These are phyloP conservation scores for Coccinonectria pachysandricola DNA, from an alignment of 2,329 filamentous ascomycete species.

Conservation along the genomic window DNA sequence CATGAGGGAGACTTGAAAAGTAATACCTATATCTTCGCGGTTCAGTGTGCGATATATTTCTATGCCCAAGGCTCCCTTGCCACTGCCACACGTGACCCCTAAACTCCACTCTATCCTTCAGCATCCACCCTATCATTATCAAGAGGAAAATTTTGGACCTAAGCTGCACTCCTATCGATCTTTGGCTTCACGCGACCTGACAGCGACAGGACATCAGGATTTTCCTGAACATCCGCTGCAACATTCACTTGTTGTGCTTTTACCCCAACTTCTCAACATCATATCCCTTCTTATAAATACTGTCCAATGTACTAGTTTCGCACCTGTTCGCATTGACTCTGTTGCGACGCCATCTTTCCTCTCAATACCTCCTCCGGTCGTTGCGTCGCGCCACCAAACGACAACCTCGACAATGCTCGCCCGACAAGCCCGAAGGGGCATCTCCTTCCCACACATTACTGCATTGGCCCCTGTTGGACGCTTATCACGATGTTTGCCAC, in stretches of 20 bases:
- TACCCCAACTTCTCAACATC: no score
- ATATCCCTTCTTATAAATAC: no score
- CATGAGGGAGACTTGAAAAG: no score
- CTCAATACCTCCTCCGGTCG: no score
- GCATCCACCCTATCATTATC: conserved; percentile 6
- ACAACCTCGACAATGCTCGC: conserved; percentile 24
- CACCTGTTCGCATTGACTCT: no score
- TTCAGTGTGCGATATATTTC: no score
- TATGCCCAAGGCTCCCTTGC: conserved; percentile 2
- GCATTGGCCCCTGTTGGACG: conserved; percentile 9
- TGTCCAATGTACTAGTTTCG: conserved; percentile 16
- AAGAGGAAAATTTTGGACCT: conserved; percentile 20
- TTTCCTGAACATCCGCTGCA: conserved; percentile 10
- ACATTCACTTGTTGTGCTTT: neutral
- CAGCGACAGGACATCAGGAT: conserved; percentile 8
- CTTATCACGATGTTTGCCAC: conserved; percentile 7
- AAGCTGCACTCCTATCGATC: conserved; percentile 4
- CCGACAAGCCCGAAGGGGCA: conserved; percentile 22
- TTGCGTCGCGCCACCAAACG: no score
- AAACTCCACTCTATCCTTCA: conserved; percentile 3
- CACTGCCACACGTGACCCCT: conserved; percentile 12
- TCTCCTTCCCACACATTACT: conserved; percentile 15
- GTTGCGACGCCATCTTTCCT: no score
- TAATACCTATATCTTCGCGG: no score
- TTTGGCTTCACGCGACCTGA: conserved; percentile 16